Percentiles rank a stretch among this genome's conserved stretches.
These are phyloP conservation scores for Tricholoma flavovirens DNA, from an alignment of 768 basidiomycete genomes.

Conservation along the genomic window DNA sequence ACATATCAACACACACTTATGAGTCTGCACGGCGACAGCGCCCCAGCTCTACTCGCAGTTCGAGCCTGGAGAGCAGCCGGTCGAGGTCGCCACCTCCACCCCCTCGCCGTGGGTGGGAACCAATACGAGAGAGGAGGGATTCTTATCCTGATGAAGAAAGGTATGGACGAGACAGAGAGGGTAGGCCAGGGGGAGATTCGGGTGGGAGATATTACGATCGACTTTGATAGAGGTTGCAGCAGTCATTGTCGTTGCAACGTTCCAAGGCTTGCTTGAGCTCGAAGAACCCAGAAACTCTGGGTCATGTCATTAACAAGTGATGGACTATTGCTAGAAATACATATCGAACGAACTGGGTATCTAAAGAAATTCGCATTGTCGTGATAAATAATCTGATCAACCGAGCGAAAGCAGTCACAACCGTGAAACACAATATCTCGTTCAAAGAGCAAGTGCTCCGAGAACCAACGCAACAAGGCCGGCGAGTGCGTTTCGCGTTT, in stretches of 20 bases:
- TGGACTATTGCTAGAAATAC: background rate
- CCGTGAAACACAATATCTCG: background rate
- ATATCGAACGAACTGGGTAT: background rate
- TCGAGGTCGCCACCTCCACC: background rate
- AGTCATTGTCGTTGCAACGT: too few species aligned
- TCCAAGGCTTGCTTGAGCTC: background rate
- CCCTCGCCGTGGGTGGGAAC: constrained; percentile 4
- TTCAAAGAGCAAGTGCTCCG: background rate
- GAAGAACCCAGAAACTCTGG: background rate
- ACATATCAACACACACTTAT: background rate
- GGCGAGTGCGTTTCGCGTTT: background rate
- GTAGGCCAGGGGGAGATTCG: background rate
- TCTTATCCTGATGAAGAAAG: background rate
- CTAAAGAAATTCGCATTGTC: too few species aligned
- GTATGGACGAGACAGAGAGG: background rate
- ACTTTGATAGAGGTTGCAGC: background rate
- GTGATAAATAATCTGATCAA: background rate
- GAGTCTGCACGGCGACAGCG: background rate
- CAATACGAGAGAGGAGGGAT: constrained; percentile 12
- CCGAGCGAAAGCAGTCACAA: background rate
- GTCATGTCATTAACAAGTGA: background rate
- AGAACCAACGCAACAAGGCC: background rate
- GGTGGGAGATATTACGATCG: background rate
- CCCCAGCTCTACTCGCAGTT: background rate
- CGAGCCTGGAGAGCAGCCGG: background rate